Base-by-base conservation (phyloP, 2,329 filamentous ascomycete genomes). In the Neospermospora avenae region DNA sequence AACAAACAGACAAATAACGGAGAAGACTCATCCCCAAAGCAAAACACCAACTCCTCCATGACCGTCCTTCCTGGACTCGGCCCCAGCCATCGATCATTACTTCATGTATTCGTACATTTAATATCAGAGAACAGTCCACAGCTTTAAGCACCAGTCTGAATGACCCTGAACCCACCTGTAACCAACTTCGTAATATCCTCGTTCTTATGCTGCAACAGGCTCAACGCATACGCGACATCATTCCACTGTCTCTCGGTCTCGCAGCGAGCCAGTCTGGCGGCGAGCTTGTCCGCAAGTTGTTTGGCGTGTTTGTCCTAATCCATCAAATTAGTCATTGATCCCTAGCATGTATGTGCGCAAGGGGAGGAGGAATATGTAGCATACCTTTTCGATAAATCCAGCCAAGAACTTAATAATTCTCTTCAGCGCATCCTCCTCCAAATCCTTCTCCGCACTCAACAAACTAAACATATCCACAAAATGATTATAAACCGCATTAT, bases 381-480 rank as follows among this genome's bases (percentile, higher is more conserved):
- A 71, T 80, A 95, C 92, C 88, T 98, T 99, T 73, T 99, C 95
- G 65, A 99, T 92, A 74, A 99, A 99, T 1, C 92, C 91, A 63
- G 96, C 86, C 72, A 99, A 77, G 77, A 99, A 99, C 72, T 91
- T 92, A 65, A 99, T 83, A 61, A 99, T 93, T 62, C 90, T 83
- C 73, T 84, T 87, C 76, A 99, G 88, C 24, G 89, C 85, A 68
- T 96, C 91, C 73, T 97, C 93, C 10, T 91, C 87, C 66, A 99
- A 80, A 31, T 81, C 84, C 56, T 84, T 84, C 68, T 96, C 93
- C 0, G 92, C 89, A 60, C 90, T 95, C 49, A 99, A 80, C 65
- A 98, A 78, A 71, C 90, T 93, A 76, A 99, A 99, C 91, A 99
- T 98, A 73, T 99, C 95, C 28, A 99, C 92, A 76, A 99, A 99